Percentiles rank a stretch among this genome's conserved stretches.
These are phyloP conservation scores for Phragmites australis DNA, from an alignment of 176 grass and related monocot species.

Conservation along the genomic window DNA sequence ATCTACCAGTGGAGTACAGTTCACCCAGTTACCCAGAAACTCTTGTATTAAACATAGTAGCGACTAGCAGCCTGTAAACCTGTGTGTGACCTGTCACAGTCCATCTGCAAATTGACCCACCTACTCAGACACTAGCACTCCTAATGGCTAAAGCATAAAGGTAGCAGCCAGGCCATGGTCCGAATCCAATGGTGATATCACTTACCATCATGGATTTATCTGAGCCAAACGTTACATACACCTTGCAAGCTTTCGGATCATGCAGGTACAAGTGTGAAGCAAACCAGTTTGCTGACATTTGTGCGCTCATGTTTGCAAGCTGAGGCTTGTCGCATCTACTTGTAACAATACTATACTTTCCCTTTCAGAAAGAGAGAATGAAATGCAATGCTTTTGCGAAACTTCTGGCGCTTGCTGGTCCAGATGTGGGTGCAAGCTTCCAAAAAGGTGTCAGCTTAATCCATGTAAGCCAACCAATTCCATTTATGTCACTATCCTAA, in stretches of 20 bases:
- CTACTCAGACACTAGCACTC: constrained; percentile 3
- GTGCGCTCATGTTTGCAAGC: constrained; percentile 21
- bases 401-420: constrained; percentile 23
- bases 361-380: not conserved
- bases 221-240: constrained; percentile 20
- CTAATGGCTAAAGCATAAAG: constrained; percentile 4
- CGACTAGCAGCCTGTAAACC: constrained; percentile 12
- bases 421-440: not conserved
- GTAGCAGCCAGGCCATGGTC: not conserved
- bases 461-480: not conserved
- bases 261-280: constrained; percentile 46
- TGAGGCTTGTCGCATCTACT: constrained; percentile 42
- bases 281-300: constrained; percentile 36
- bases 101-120: constrained; percentile 4
- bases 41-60: constrained; percentile 21
- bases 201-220: constrained; percentile 12
- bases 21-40: not conserved
- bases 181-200: constrained; percentile 39
- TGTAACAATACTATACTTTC: not conserved
- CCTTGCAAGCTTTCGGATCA: constrained; percentile 26
- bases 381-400: not conserved
- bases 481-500: not conserved
- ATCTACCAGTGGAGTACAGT: not conserved
- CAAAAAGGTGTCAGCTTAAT: not conserved
- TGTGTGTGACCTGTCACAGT: no score